Evolutionary conservation across 257 asterid genomes (phyloP).

Genomic region (Rehmannia glutinosa): DNA sequence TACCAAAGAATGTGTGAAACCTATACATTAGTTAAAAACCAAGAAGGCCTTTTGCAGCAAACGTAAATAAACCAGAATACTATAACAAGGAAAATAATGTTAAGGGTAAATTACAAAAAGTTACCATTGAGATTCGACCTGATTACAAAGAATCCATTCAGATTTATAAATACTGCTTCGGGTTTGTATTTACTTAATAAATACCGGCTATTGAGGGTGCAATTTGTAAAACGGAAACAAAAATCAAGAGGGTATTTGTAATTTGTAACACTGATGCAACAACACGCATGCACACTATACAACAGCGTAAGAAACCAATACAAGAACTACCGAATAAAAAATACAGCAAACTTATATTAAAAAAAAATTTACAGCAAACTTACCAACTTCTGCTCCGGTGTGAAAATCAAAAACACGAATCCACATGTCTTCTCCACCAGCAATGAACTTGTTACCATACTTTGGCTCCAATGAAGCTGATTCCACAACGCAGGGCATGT

Average conservation of each 20-base stretch:
- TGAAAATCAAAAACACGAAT: conserved; percentile 81
- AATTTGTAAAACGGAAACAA: too few relatives aligned
- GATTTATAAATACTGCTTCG: too few relatives aligned
- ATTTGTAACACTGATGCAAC: too few relatives aligned
- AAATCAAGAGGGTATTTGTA: too few relatives aligned
- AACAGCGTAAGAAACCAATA: not conserved
- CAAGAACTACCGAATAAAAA: not conserved
- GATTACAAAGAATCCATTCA: too few relatives aligned
- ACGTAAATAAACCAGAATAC: too few relatives aligned
- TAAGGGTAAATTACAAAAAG: too few relatives aligned
- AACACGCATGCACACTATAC: not conserved
- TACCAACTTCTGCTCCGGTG: conserved; percentile 85
- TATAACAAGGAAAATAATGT: not conserved
- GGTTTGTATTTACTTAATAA: too few relatives aligned
- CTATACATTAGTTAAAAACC: not conserved
- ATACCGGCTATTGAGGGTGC: too few relatives aligned
- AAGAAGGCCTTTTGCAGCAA: not conserved
- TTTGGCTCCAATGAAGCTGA: conserved; percentile 95
- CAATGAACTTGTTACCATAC: conserved; percentile 79
- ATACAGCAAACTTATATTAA: conserved; percentile 20
- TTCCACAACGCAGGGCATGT: conserved; percentile 84
- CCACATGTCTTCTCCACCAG: conserved; percentile 99
- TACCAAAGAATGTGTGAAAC: not conserved
- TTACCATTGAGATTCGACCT: too few relatives aligned
- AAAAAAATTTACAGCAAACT: conserved; percentile 1